A percentile compares a stretch with the other conserved stretches of the same genome.
phyloP scores from a whole-genome alignment of 352 stramenopile species.

The Globisporangium perplexum region DNA sequence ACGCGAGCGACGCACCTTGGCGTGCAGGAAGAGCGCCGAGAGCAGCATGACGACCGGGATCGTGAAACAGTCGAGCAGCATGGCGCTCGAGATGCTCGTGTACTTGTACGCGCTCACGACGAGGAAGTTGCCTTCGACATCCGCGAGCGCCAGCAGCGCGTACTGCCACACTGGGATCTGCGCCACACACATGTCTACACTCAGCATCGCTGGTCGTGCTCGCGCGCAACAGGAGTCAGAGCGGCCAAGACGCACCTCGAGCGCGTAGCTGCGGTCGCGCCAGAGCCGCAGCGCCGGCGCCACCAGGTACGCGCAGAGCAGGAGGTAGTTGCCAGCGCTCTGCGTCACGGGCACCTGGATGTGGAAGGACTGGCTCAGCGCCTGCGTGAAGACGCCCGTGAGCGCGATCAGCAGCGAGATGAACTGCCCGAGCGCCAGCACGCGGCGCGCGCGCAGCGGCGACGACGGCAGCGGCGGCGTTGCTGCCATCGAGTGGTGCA shows the following conservation, averaged over 20 bases:
- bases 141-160: constrained; percentile 86
- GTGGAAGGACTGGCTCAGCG: constrained; percentile 76
- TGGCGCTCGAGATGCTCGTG: constrained; percentile 94
- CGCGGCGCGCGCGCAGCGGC: constrained; percentile 16
- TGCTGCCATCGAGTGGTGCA: too few relatives aligned
- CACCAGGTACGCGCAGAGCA: constrained; percentile 54
- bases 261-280: constrained; percentile 34
- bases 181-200: not conserved
- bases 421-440: constrained; percentile 78
- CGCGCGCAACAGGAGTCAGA: too few relatives aligned
- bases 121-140: constrained; percentile 95
- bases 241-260: constrained; percentile 24
- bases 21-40: constrained; percentile 81
- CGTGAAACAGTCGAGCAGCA: constrained; percentile 95
- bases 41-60: constrained; percentile 95
- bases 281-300: constrained; percentile 36
- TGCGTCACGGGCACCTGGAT: constrained; percentile 76
- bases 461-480: not conserved
- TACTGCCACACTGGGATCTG: constrained; percentile 86
- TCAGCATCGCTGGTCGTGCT: too few relatives aligned
- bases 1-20: constrained; percentile 28
- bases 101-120: constrained; percentile 95
- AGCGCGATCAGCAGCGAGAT: constrained; percentile 87
- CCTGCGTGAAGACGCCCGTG: constrained; percentile 84
- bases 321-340: constrained; percentile 62